Evolutionary conservation across 441 rosid species (phyloP).

Genomic region (Iberis amara): DNA sequence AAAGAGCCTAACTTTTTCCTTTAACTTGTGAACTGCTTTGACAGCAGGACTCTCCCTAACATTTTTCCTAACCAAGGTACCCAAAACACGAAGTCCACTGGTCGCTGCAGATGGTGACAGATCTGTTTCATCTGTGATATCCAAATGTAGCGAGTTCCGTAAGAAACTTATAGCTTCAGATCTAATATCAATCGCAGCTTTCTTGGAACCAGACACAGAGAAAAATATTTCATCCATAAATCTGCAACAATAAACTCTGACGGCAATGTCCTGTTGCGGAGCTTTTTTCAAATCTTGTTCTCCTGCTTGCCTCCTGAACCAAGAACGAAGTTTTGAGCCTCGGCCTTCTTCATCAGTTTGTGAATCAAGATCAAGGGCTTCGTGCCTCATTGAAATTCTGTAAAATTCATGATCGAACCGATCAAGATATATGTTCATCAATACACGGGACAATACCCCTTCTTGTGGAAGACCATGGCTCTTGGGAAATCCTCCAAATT

Average conservation of each 20-base stretch:
- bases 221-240: conserved; percentile 83
- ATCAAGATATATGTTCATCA: conserved; percentile 81
- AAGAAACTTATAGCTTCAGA: conserved; percentile 50
- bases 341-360: conserved; percentile 26
- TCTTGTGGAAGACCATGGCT: conserved; percentile 98
- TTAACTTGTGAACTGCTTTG: conserved; percentile 77
- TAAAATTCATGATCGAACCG: conserved; percentile 62
- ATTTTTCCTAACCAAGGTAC: conserved; percentile 54
- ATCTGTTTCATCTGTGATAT: conserved; percentile 43
- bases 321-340: conserved; percentile 64
- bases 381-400: conserved; percentile 72
- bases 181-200: conserved; percentile 51
- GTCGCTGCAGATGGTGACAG: conserved; percentile 42
- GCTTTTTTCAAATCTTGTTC: conserved; percentile 31
- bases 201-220: conserved; percentile 63
- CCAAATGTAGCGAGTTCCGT: conserved; percentile 44
- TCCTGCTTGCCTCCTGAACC: conserved; percentile 80
- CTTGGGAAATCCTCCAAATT: conserved; percentile 89
- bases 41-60: conserved; percentile 57
- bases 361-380: conserved; percentile 49
- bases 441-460: conserved; percentile 72
- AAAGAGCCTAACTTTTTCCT: conserved; percentile 69
- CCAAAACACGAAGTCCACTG: conserved; percentile 58
- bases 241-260: conserved; percentile 65
- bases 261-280: conserved; percentile 27